A percentile compares a stretch with the other conserved stretches of the same genome.
phyloP scores from a whole-genome alignment of 1,284 basidiomycete genomes.

The Cryptococcus hybrid region DNA sequence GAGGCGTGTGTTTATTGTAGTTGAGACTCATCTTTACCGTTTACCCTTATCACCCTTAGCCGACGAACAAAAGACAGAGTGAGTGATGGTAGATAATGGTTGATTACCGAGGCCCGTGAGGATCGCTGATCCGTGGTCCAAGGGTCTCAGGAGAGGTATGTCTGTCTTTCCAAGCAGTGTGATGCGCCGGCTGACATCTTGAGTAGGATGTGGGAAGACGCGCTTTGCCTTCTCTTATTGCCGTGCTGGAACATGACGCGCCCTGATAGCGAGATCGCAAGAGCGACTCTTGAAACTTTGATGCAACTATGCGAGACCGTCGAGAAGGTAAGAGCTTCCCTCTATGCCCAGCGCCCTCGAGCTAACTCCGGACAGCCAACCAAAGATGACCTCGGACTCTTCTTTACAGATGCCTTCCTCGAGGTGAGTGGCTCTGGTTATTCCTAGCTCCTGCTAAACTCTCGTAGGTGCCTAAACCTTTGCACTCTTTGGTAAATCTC shows the following conservation, averaged over 20 bases:
- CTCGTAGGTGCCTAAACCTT: constrained; percentile 56
- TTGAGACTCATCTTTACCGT: too few species aligned
- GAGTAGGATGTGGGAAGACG: constrained; percentile 68
- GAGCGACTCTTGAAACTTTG: constrained; percentile 84
- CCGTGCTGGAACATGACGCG: constrained; percentile 79
- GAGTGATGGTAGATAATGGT: too few species aligned
- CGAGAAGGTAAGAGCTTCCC: constrained; percentile 35
- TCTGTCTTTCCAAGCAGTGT: background rate
- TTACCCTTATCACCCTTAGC: too few species aligned
- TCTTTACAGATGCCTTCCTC: constrained; percentile 51
- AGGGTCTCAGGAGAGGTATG: constrained; percentile 72
- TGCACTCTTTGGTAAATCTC: constrained; percentile 74
- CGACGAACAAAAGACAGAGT: too few species aligned
- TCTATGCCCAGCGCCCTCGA: background rate
- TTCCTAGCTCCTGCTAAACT: background rate
- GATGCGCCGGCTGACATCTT: background rate
- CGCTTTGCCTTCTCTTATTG: constrained; percentile 71
- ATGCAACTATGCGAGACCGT: constrained; percentile 52
- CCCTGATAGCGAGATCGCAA: constrained; percentile 84
- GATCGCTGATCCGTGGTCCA: too few species aligned
- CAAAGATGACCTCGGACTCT: constrained; percentile 52
- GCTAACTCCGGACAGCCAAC: constrained; percentile 30
- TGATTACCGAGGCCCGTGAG: too few species aligned
- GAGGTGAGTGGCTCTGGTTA: constrained; percentile 19
- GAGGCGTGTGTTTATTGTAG: too few species aligned